Conservation (phyloP, 768 basidiomycete genomes). For the Trametes villosa region DNA sequence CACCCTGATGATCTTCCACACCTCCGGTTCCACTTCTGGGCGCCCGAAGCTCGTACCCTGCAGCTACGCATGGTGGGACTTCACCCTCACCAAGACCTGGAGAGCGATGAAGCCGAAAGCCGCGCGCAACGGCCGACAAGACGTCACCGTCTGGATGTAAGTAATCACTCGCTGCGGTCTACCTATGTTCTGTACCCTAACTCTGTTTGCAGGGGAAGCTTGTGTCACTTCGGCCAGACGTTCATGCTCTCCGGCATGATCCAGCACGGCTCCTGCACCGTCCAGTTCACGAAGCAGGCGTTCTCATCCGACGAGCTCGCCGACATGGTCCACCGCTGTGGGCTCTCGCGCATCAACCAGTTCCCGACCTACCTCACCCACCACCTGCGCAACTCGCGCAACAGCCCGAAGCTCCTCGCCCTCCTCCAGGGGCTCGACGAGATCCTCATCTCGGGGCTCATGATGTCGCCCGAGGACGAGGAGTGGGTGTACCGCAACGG, state of each 20-base stretch:
- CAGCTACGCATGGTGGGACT: conserved; percentile 68
- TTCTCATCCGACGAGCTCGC: conserved; percentile 37
- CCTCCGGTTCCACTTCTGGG: conserved; percentile 81
- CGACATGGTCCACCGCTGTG: conserved; percentile 58
- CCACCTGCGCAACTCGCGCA: conserved; percentile 51
- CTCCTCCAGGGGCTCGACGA: conserved; percentile 34
- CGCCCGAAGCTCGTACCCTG: conserved; percentile 80
- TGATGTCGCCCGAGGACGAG: conserved; percentile 54
- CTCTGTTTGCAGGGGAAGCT: conserved; percentile 65
- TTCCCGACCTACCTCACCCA: conserved; percentile 36
- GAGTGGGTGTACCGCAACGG: conserved; percentile 36
- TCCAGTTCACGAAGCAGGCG: conserved; percentile 30
- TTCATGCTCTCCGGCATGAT: conserved; percentile 51
- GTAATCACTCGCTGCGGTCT: conserved; percentile 36
- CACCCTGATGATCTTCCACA: conserved; percentile 73
- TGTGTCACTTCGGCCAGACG: conserved; percentile 81
- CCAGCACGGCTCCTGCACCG: conserved; percentile 33
- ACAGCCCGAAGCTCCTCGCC: conserved; percentile 57
- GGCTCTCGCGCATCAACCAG: conserved; percentile 38
- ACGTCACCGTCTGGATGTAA: conserved; percentile 77
- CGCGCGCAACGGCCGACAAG: conserved; percentile 54
- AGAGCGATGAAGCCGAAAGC: conserved; percentile 46
- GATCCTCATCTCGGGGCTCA: conserved; percentile 36
- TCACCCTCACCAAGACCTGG: conserved; percentile 61
- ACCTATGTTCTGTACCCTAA: background rate